These are phyloP conservation scores for Proliferodiscus dingleyae DNA, from an alignment of 2,329 filamentous ascomycete genomes.

Conservation along the genomic window DNA sequence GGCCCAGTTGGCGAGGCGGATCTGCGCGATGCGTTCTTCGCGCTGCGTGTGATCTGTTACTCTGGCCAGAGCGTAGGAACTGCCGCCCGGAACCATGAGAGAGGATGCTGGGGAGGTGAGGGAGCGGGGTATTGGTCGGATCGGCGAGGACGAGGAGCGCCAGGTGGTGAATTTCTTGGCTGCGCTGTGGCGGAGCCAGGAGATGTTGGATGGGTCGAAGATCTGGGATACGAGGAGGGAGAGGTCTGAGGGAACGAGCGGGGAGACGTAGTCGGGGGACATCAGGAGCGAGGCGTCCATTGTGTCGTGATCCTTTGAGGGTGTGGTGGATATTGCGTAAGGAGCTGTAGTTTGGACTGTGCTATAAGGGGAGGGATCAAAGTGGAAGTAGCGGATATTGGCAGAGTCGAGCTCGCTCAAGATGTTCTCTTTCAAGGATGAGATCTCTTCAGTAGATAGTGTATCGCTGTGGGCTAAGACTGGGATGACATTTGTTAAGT, in stretches of 20 bases:
- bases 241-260: constrained; percentile 73
- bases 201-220: constrained; percentile 72
- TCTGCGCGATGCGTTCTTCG: constrained; percentile 57
- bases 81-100: constrained; percentile 3
- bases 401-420: constrained; percentile 50
- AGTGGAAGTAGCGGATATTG: constrained; percentile 62
- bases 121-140: constrained; percentile 22
- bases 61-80: constrained; percentile 56
- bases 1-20: constrained; percentile 79
- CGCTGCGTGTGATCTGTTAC: constrained; percentile 54
- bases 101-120: constrained; percentile 18
- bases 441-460: constrained; percentile 53
- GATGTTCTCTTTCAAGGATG: constrained; percentile 55
- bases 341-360: constrained; percentile 39
- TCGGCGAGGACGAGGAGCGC: constrained; percentile 42
- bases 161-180: constrained; percentile 77
- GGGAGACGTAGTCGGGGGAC: constrained; percentile 84
- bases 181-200: constrained; percentile 76
- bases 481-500: constrained; percentile 79
- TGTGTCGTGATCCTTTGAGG: constrained; percentile 66
- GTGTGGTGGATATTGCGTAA: constrained; percentile 73
- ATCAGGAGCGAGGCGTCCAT: constrained; percentile 94
- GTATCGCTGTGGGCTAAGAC: constrained; percentile 74
- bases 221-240: constrained; percentile 62
- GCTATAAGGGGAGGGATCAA: constrained; percentile 35